Conservation (phyloP, 371 early-diverging fungal genomes). For the Rhizomucor miehei region DNA sequence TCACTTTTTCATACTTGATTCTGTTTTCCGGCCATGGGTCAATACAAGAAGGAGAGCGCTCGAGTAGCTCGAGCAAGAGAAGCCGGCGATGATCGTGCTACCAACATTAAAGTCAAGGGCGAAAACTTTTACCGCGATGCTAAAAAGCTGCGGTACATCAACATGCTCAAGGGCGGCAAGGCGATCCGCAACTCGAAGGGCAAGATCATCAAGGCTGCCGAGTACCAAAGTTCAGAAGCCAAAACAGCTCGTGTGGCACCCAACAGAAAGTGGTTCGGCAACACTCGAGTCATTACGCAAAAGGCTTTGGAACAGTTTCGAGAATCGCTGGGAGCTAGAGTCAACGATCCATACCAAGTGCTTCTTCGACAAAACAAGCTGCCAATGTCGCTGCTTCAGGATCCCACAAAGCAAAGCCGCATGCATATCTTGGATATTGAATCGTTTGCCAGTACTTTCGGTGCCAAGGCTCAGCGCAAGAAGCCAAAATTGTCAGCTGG, state of each 20-base stretch:
- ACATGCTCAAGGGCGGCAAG: conserved; percentile 92
- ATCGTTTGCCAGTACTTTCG: conserved; percentile 89
- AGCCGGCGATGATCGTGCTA: conserved; percentile 54
- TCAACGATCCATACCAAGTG: conserved; percentile 96
- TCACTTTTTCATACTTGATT: not conserved
- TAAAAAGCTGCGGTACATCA: conserved; percentile 85
- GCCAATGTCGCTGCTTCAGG: conserved; percentile 93
- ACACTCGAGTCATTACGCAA: conserved; percentile 94
- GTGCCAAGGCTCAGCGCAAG: conserved; percentile 94
- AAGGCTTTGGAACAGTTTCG: conserved; percentile 89
- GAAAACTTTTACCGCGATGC: conserved; percentile 97
- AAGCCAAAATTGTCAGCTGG: conserved; percentile 79
- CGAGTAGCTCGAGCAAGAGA: conserved; percentile 48
- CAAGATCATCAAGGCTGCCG: conserved; percentile 92
- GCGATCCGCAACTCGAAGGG: conserved; percentile 88
- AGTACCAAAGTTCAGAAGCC: conserved; percentile 84
- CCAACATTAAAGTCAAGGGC: conserved; percentile 81
- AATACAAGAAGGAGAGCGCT: conserved; percentile 66
- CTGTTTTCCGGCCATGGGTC: conserved; percentile 48
- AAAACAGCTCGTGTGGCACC: conserved; percentile 88
- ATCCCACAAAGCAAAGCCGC: conserved; percentile 75
- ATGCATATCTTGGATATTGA: conserved; percentile 95
- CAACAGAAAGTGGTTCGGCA: conserved; percentile 98
- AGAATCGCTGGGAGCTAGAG: conserved; percentile 84
- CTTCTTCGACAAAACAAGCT: conserved; percentile 94